Evolutionary conservation across 1,284 basidiomycete genomes (phyloP).

Genomic region (Pterulicium gracile): DNA sequence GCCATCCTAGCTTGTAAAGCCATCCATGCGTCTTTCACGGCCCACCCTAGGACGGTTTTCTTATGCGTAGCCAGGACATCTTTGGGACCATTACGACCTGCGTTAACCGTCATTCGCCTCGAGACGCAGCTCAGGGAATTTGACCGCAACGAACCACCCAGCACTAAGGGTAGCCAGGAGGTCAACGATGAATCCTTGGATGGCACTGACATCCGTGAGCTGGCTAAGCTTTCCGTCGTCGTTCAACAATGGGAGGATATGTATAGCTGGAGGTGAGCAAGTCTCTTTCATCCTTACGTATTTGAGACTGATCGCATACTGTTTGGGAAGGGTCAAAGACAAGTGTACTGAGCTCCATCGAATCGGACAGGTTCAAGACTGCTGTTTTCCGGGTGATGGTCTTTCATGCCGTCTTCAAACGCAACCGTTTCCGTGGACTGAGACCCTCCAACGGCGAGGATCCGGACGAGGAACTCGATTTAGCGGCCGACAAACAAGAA

Average conservation of each 20-base stretch:
- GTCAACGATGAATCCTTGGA: neutral
- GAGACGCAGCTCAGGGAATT: no score
- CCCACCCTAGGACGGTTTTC: neutral
- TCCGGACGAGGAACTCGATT: neutral
- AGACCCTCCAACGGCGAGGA: neutral
- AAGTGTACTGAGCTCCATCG: neutral
- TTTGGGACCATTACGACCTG: neutral
- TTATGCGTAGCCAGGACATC: neutral
- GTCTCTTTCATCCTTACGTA: neutral
- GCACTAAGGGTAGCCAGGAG: neutral
- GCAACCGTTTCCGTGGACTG: neutral
- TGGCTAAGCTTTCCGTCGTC: neutral
- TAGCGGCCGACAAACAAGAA: neutral
- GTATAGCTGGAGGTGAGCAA: neutral
- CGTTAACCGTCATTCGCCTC: no score
- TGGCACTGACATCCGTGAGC: slow-evolving; percentile 1
- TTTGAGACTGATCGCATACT: no score
- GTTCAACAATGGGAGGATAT: neutral
- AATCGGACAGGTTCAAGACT: neutral
- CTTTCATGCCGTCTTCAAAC: neutral
- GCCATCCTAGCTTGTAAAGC: neutral
- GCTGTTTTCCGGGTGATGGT: neutral
- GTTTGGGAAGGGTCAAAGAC: neutral
- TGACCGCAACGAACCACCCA: no score
- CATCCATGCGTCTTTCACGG: neutral